phyloP scores from a whole-genome alignment of 2,329 filamentous ascomycete species.

The Botrytis deweyae region DNA sequence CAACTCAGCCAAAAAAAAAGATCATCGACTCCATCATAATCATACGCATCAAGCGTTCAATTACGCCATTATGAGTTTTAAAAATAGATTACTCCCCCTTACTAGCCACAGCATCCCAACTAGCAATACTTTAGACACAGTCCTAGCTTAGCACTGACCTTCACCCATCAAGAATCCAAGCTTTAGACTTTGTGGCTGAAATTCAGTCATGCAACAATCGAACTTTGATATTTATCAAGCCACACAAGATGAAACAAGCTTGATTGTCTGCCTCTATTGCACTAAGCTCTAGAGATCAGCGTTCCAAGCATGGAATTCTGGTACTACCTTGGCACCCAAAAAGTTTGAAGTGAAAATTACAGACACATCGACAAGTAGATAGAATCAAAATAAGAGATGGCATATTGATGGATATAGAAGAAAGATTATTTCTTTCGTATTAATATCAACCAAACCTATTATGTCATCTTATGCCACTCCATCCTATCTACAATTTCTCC shows the following conservation, averaged over 20 bases:
- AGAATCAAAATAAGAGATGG: neutral
- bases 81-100: neutral
- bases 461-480: too few relatives aligned
- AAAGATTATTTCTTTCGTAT: neutral
- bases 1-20: too few relatives aligned
- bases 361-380: neutral
- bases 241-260: neutral
- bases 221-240: neutral
- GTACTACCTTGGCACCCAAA: neutral
- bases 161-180: neutral
- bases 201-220: neutral
- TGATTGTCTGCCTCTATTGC: neutral
- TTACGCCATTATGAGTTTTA: neutral
- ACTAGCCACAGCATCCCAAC: neutral
- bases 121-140: neutral
- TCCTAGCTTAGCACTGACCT: neutral
- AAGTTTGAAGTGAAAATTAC: neutral
- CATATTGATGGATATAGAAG: neutral
- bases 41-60: neutral
- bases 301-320: neutral
- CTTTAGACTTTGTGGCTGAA: neutral
- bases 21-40: neutral
- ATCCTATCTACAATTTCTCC: neutral
- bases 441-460: slow-evolving; percentile 5
- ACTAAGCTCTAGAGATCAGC: neutral